A percentile compares a stretch with the other conserved stretches of the same genome.
These are phyloP conservation scores for Uronychia binucleata DNA, from an alignment of 73 alveolate genomes.

Conservation along the genomic window DNA sequence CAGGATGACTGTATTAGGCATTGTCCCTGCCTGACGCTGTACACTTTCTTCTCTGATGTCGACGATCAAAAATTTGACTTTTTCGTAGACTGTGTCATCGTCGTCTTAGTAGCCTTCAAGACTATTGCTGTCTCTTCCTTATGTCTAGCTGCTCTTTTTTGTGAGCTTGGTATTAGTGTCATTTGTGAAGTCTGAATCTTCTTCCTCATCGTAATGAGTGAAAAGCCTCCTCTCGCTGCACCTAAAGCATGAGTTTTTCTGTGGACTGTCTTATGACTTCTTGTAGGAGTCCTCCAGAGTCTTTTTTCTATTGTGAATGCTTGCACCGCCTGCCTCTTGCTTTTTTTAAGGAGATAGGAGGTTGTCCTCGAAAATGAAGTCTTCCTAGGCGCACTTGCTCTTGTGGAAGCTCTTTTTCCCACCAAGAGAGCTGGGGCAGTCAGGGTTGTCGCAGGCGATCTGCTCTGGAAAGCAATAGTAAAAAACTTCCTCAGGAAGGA, in stretches of 20 bases:
- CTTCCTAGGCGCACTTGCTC: not conserved
- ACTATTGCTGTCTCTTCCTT: too few relatives aligned
- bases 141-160: too few relatives aligned
- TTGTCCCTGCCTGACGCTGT: not conserved
- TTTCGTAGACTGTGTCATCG: not conserved
- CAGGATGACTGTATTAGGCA: constrained; percentile 6
- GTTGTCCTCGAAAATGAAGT: not conserved
- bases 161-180: too few relatives aligned
- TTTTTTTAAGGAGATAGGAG: not conserved
- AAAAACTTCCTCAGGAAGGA: constrained; percentile 40
- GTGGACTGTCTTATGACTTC: not conserved
- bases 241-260: not conserved
- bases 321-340: too few relatives aligned
- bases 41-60: not conserved
- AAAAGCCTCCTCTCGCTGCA: not conserved
- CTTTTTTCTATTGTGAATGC: too few relatives aligned
- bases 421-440: constrained; percentile 6
- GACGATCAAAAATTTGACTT: constrained; percentile 2
- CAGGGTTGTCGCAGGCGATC: constrained; percentile 35
- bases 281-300: constrained; percentile 6
- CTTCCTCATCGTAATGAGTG: not conserved
- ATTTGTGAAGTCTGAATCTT: not conserved
- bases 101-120: too few relatives aligned
- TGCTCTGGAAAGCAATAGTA: constrained; percentile 39
- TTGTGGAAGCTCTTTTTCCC: not conserved